Evolutionary conservation across 176 grass and related monocot genomes (phyloP).

Genomic region (Carex kokanica): DNA sequence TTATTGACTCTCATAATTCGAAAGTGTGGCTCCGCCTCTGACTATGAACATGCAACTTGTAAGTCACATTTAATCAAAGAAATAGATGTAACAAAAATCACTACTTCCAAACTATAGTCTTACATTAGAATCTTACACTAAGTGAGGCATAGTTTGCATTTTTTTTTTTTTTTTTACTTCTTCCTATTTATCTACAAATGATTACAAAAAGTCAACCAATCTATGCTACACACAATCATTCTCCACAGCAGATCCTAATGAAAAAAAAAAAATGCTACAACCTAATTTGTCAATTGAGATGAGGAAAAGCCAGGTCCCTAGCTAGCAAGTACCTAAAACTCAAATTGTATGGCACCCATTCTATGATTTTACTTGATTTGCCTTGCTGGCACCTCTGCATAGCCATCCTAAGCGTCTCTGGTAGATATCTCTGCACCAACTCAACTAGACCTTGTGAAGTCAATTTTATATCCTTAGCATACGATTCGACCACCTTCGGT

Average conservation of each 20-base stretch:
- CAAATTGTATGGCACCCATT: constrained; percentile 81
- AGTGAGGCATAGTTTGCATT: constrained; percentile 12
- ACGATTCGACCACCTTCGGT: constrained; percentile 67
- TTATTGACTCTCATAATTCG: no score
- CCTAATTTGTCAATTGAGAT: constrained; percentile 51
- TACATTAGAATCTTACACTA: background rate
- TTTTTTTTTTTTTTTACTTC: constrained; percentile 24
- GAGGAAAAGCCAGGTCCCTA: constrained; percentile 74
- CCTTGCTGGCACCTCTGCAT: constrained; percentile 78
- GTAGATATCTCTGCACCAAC: constrained; percentile 77
- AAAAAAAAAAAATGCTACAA: constrained; percentile 19
- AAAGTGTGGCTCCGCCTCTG: no score
- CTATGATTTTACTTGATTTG: constrained; percentile 64
- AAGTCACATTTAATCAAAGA: background rate
- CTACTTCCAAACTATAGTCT: background rate
- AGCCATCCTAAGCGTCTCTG: constrained; percentile 74
- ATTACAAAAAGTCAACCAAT: constrained; percentile 30
- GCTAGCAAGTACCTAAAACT: constrained; percentile 75
- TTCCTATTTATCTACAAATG: constrained; percentile 64
- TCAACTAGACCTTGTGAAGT: constrained; percentile 66
- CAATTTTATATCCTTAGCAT: constrained; percentile 78
- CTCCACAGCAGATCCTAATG: constrained; percentile 29
- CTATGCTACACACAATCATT: constrained; percentile 11
- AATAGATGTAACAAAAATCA: background rate
- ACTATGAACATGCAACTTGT: background rate